A percentile compares a stretch with the other conserved stretches of the same genome.
Evolutionary conservation across 768 basidiomycete genomes (phyloP).

Genomic region (Rhizopogon salebrosus): DNA sequence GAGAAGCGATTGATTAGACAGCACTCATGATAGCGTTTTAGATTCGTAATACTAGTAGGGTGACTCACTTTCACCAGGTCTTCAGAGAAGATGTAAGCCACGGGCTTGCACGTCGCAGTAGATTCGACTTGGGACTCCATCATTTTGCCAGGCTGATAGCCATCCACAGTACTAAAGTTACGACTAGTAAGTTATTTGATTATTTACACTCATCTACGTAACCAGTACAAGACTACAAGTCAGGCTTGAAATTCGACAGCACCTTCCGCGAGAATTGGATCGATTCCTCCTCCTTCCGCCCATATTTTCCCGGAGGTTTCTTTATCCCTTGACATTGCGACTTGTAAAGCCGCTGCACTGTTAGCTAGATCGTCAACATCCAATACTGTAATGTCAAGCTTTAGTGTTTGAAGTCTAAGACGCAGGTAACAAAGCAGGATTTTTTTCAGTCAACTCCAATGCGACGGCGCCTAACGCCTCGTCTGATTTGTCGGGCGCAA

Average conservation of each 20-base stretch:
- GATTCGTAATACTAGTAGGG: not conserved
- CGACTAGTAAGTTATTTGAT: too few species aligned
- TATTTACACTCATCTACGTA: too few species aligned
- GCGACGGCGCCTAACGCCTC: constrained; percentile 4
- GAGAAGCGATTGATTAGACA: not conserved
- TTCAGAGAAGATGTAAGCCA: constrained; percentile 53
- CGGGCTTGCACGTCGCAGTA: constrained; percentile 4
- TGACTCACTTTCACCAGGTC: constrained; percentile 47
- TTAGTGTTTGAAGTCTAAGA: not conserved
- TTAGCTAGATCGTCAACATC: constrained; percentile 31
- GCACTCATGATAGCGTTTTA: too few species aligned
- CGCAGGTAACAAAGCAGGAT: not conserved
- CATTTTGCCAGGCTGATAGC: not conserved
- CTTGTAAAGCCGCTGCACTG: constrained; percentile 27
- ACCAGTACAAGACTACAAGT: not conserved
- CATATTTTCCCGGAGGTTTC: constrained; percentile 39
- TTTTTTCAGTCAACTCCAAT: not conserved
- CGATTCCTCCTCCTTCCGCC: constrained; percentile 36
- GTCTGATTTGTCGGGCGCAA: not conserved
- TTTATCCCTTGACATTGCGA: constrained; percentile 31
- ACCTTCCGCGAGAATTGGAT: constrained; percentile 23
- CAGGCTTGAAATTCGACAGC: not conserved
- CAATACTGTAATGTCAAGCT: constrained; percentile 2
- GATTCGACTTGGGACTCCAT: not conserved
- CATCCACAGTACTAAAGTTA: not conserved